Evolutionary conservation across 768 basidiomycete genomes (phyloP), one percentile per base, ranked within the genome.

Genomic region (Xerocomellus amylosporus): DNA sequence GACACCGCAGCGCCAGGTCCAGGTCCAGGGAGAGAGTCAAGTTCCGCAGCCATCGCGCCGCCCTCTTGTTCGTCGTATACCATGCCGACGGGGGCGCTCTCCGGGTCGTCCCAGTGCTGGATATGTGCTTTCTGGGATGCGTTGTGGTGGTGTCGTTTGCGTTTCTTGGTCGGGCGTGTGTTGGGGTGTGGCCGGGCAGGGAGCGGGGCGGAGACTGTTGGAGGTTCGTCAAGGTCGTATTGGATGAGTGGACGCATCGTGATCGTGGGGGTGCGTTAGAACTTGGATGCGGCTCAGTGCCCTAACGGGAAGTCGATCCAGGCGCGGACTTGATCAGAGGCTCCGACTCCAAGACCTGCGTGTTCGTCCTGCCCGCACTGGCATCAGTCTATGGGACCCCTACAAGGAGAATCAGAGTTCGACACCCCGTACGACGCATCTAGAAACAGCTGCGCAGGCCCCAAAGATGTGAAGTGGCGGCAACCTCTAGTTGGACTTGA

Each of bases 161-260:
- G 79, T 67, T 81, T 87, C 73, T 86, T 88, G 14, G 74, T 88
- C 13, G 78, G 55, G 42, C 30, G 49, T 7, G 36, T 34, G 58
- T 44, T 52, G 53, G 28, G 28, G 0, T 49, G 31, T 37, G 49
- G 19, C 2, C 13, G 20, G 2, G 37, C 20, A 20, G 39, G 41
- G 14, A 8, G 36, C 30, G 49, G 46, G 28, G 4, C n/a, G n/a
- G n/a, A n/a, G n/a, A n/a, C 20, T 4, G 17, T 1, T 10, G 50
- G 30, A 20, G 57, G 46, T 46, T 57, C 63, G 30, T 63, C 67
- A 28, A 68, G 51, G 55, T 69, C 70, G 46, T 70, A 70, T 24
- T 52, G 63, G 13, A 70, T 46, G 43, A 70, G 70, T n/a, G 64
- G 51, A 22, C 68, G 68, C 64, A 63, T 71, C 19, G 14, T 24